phyloP scores from a whole-genome alignment of 192 early-diverging fungal genomes.

The Chytriomyces confervae region DNA sequence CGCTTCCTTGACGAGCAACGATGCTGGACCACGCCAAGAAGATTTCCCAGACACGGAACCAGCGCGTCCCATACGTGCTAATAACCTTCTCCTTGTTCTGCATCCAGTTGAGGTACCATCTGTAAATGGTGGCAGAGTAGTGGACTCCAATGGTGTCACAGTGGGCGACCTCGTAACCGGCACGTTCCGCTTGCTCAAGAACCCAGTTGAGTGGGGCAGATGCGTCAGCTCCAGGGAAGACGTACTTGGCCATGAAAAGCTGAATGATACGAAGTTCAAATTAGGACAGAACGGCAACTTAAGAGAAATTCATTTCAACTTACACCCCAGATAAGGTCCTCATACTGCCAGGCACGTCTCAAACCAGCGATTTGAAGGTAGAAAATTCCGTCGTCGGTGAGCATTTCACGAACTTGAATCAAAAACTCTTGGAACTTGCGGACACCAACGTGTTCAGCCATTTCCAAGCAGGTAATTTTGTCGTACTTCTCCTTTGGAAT shows the following conservation, averaged over 20 bases:
- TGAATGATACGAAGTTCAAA: no score
- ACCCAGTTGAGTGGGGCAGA: conserved; percentile 97
- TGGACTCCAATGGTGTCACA: conserved; percentile 94
- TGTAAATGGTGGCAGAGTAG: conserved; percentile 93
- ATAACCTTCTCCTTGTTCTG: conserved; percentile 85
- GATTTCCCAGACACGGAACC: conserved; percentile 96
- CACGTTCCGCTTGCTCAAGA: conserved; percentile 86
- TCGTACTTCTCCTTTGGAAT: conserved; percentile 91
- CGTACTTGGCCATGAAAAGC: conserved; percentile 98
- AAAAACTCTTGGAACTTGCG: conserved; percentile 87
- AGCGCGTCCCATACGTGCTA: conserved; percentile 85
- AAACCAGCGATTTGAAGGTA: conserved; percentile 98
- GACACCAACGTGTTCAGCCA: conserved; percentile 99
- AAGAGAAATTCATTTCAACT: no score
- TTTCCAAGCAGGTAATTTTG: conserved; percentile 97
- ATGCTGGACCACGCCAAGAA: conserved; percentile 98
- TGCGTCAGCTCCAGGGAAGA: conserved; percentile 98
- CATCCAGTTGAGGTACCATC: conserved; percentile 99
- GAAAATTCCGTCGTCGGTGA: conserved; percentile 97
- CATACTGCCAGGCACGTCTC: conserved; percentile 79
- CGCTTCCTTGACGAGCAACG: conserved; percentile 93
- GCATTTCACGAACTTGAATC: conserved; percentile 88
- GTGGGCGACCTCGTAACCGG: conserved; percentile 91
- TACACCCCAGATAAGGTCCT: conserved; percentile 84
- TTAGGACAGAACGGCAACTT: no score